These are phyloP conservation scores for Casuarina glauca DNA, from an alignment of 306 rosid species.

Conservation along the genomic window DNA sequence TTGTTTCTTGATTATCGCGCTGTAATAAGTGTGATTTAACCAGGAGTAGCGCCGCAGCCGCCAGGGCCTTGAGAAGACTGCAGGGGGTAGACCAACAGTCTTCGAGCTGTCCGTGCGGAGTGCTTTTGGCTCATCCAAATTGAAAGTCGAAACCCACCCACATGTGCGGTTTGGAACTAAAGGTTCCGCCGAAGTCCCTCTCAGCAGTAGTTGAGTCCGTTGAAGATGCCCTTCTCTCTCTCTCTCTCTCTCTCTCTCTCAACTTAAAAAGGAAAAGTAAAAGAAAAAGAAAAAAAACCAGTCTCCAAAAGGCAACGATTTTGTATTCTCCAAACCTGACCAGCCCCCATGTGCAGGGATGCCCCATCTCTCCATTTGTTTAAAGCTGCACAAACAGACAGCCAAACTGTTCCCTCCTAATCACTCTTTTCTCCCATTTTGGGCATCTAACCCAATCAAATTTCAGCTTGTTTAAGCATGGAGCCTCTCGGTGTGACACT, in stretches of 20 bases:
- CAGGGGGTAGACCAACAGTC: background rate
- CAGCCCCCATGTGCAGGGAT: slow-evolving; percentile 77
- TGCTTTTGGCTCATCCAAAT: slow-evolving; percentile 16
- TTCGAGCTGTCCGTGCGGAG: slow-evolving; percentile 17
- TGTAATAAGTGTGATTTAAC: no score
- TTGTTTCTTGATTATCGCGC: no score
- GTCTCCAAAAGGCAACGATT: slow-evolving; percentile 36
- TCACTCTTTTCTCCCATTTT: slow-evolving; percentile 26
- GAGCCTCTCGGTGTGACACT: slow-evolving; percentile 20
- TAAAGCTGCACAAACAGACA: slow-evolving; percentile 32
- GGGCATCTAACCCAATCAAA: slow-evolving; percentile 40
- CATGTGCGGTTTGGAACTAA: slow-evolving; percentile 15
- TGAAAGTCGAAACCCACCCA: slow-evolving; percentile 19
- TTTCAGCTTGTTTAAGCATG: slow-evolving; percentile 15
- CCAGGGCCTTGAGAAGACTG: background rate
- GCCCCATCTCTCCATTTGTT: slow-evolving; percentile 40
- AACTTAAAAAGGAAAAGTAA: background rate
- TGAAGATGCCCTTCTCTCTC: slow-evolving; percentile 24
- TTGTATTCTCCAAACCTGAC: slow-evolving; percentile 58
- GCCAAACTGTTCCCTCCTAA: slow-evolving; percentile 55
- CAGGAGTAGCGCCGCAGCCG: background rate
- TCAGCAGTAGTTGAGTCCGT: slow-evolving; percentile 21
- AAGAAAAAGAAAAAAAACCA: background rate
- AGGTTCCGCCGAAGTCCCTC: background rate
- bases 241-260: no score